Evolutionary conservation across 345 rosid species (phyloP).

Genomic region (Euphorbia lathyris): DNA sequence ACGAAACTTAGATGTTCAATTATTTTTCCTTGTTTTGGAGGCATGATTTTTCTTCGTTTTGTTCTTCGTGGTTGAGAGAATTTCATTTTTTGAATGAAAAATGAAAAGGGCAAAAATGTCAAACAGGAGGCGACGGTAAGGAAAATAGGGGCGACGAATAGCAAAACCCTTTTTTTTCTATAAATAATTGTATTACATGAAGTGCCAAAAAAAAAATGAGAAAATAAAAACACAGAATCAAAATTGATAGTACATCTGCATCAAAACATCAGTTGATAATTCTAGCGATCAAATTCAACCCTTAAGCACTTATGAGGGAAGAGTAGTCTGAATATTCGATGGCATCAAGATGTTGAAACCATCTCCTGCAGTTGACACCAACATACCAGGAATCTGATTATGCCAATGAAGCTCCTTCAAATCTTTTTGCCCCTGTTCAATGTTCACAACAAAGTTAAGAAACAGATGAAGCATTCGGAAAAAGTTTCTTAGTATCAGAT

Average conservation of each 20-base stretch:
- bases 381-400: conserved; percentile 85
- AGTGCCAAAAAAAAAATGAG: neutral
- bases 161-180: too few relatives aligned
- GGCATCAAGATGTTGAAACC: conserved; percentile 95
- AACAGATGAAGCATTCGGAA: neutral
- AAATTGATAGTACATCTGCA: neutral
- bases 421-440: conserved; percentile 82
- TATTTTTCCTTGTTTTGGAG: too few relatives aligned
- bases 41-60: too few relatives aligned
- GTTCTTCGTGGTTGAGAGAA: too few relatives aligned
- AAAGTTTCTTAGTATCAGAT: neutral
- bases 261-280: neutral
- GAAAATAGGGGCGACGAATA: too few relatives aligned
- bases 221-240: neutral
- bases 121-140: too few relatives aligned
- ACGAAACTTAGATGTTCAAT: too few relatives aligned
- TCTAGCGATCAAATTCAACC: neutral
- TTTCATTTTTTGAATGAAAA: too few relatives aligned
- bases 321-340: conserved; percentile 78
- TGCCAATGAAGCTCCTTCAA: conserved; percentile 98
- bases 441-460: neutral
- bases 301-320: conserved; percentile 46
- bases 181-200: neutral
- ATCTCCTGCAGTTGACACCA: conserved; percentile 74
- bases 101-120: too few relatives aligned